Evolutionary conservation across 164 flowering plant genomes (phyloP).

Genomic region (Pachysandra terminalis): DNA sequence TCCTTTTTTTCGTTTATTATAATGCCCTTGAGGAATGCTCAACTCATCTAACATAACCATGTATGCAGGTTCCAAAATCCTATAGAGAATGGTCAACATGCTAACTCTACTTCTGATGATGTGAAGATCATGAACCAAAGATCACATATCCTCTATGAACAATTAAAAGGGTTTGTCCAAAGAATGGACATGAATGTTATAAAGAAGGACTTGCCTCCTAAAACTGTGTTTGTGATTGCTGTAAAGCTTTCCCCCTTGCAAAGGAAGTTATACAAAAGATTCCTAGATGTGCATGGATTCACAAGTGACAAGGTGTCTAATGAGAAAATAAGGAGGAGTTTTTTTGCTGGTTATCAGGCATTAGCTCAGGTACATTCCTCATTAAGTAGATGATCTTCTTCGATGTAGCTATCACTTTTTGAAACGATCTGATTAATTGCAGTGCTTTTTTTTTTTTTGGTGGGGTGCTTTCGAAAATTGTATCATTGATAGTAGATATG

Average conservation of each 20-base stretch:
- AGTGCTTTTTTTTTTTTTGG: neutral
- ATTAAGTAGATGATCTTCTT: neutral
- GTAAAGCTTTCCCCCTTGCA: constrained; percentile 92
- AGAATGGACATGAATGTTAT: constrained; percentile 95
- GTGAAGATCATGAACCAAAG: constrained; percentile 96
- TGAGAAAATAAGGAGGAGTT: constrained; percentile 63
- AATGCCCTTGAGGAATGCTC: constrained; percentile 9
- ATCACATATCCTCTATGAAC: constrained; percentile 95
- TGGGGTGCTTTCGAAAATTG: neutral
- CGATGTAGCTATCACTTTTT: neutral
- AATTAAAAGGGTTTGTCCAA: constrained; percentile 95
- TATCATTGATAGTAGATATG: constrained; percentile 58
- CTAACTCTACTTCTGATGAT: constrained; percentile 83
- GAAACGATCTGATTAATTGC: neutral
- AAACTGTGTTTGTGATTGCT: constrained; percentile 88
- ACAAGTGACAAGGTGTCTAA: constrained; percentile 47
- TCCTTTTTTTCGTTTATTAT: constrained; percentile 1
- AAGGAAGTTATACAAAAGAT: constrained; percentile 76
- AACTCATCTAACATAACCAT: constrained; percentile 1
- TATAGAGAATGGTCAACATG: constrained; percentile 93
- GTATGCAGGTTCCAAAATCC: constrained; percentile 92
- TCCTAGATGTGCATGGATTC: constrained; percentile 88
- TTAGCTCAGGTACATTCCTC: constrained; percentile 74
- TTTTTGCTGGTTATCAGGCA: constrained; percentile 95
- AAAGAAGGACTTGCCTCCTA: constrained; percentile 94